phyloP scores from a whole-genome alignment of 495 filamentous ascomycete genomes.

The Aspergillus homomorphus region DNA sequence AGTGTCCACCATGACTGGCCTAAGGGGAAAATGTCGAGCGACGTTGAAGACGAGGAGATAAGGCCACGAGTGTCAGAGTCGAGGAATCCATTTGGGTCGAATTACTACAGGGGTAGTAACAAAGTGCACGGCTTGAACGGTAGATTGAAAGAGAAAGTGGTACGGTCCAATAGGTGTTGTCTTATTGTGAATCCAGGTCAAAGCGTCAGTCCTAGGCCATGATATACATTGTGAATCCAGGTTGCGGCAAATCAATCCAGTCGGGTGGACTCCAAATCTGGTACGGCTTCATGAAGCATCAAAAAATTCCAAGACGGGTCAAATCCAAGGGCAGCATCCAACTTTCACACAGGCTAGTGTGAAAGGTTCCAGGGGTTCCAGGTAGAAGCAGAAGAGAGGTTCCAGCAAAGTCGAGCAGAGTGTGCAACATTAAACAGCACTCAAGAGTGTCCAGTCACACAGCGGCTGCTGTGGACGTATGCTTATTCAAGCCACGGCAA shows the following conservation, averaged over 20 bases:
- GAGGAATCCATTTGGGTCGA: background rate
- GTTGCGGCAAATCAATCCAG: background rate
- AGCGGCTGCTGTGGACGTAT: conserved; percentile 33
- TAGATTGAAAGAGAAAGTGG: background rate
- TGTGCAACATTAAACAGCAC: conserved; percentile 49
- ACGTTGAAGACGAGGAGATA: background rate
- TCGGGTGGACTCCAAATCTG: conserved; percentile 2
- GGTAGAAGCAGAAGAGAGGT: conserved; percentile 18
- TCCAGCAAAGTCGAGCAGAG: conserved; percentile 30
- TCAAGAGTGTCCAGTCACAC: conserved; percentile 39
- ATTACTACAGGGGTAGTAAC: background rate
- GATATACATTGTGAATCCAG: background rate
- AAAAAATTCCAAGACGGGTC: conserved; percentile 10
- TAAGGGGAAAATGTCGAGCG: background rate
- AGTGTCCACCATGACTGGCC: background rate
- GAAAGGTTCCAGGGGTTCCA: conserved; percentile 17
- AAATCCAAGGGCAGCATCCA: conserved; percentile 25
- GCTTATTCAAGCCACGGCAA: conserved; percentile 21
- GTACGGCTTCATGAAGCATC: conserved; percentile 3
- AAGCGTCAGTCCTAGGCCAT: background rate
- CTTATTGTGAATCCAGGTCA: conserved; percentile 7
- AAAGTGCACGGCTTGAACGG: background rate
- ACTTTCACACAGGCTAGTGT: conserved; percentile 28
- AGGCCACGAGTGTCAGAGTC: background rate
- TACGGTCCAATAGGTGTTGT: background rate